These are phyloP conservation scores for Beauveria varroae DNA, from an alignment of 2,329 filamentous ascomycete genomes.

Conservation along the genomic window DNA sequence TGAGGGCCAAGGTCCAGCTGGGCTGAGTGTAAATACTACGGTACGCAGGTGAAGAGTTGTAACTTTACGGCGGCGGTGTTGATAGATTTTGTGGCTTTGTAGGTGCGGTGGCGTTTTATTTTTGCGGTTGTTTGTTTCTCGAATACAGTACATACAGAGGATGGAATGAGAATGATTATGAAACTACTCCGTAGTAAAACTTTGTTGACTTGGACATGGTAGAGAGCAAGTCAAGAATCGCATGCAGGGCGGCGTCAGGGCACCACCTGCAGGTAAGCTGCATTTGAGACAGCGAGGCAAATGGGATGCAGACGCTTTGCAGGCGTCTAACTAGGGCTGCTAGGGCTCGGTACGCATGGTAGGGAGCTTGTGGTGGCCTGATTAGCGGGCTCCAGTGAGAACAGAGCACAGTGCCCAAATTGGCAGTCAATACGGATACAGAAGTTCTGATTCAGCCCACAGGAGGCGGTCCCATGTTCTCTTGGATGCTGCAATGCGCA, in stretches of 20 bases:
- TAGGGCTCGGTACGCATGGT: too few relatives aligned
- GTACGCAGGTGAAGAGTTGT: not conserved
- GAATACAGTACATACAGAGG: not conserved
- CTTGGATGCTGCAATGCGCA: too few relatives aligned
- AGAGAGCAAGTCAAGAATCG: not conserved
- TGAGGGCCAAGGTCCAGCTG: conserved; percentile 3
- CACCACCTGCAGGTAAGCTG: not conserved
- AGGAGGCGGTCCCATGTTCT: too few relatives aligned
- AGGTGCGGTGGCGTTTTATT: not conserved
- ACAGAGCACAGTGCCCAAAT: too few relatives aligned
- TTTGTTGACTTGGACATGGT: not conserved
- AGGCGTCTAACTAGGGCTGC: too few relatives aligned
- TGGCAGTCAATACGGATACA: too few relatives aligned
- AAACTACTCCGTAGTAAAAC: not conserved
- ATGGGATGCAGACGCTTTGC: too few relatives aligned
- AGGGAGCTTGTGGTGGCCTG: too few relatives aligned
- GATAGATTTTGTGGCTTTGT: too few relatives aligned
- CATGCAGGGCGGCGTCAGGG: not conserved
- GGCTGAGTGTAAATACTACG: not conserved
- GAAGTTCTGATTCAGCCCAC: too few relatives aligned
- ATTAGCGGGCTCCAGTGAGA: too few relatives aligned
- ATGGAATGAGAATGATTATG: not conserved
- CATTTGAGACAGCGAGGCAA: not conserved
- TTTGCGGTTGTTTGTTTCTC: not conserved
- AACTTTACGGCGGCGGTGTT: not conserved